Evolutionary conservation across 345 rosid genomes (phyloP).

Genomic region (Pistacia vera): DNA sequence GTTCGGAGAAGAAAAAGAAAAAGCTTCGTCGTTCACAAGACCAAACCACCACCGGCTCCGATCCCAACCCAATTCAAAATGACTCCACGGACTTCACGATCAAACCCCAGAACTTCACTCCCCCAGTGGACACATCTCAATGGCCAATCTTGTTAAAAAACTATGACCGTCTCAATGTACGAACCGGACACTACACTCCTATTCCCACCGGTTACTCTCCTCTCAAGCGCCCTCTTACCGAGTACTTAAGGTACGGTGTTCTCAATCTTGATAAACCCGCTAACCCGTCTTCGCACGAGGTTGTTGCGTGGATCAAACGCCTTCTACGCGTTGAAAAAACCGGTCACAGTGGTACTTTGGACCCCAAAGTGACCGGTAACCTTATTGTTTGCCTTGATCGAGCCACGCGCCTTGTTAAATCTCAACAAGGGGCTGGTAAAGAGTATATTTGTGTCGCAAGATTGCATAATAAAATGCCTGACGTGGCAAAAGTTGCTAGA

Average conservation of each 20-base stretch:
- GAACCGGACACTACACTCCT: conserved; percentile 94
- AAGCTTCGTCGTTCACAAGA: background rate
- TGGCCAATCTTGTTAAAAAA: conserved; percentile 92
- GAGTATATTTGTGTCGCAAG: conserved; percentile 88
- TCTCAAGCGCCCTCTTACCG: conserved; percentile 75
- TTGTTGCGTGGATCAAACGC: conserved; percentile 93
- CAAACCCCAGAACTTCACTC: conserved; percentile 77
- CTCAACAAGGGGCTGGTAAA: conserved; percentile 92
- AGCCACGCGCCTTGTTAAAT: conserved; percentile 89
- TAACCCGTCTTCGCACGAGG: conserved; percentile 92
- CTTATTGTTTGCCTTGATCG: conserved; percentile 87
- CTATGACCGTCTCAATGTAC: conserved; percentile 86
- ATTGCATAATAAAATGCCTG: conserved; percentile 73
- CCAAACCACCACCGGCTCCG: conserved; percentile 17
- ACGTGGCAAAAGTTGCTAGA: conserved; percentile 74
- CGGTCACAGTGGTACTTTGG: conserved; percentile 86
- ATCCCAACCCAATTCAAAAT: conserved; percentile 7
- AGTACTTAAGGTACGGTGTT: conserved; percentile 75
- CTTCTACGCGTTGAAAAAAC: conserved; percentile 83
- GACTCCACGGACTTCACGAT: conserved; percentile 57
- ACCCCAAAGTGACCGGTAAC: conserved; percentile 92
- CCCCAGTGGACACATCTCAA: conserved; percentile 66
- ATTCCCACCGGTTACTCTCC: conserved; percentile 78
- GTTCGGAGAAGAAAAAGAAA: conserved; percentile 58
- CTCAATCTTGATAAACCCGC: conserved; percentile 89